Percentiles rank a stretch among this genome's conserved stretches.
Conservation (phyloP, 139 green algal genomes). For the Dunaliella sp. region DNA sequence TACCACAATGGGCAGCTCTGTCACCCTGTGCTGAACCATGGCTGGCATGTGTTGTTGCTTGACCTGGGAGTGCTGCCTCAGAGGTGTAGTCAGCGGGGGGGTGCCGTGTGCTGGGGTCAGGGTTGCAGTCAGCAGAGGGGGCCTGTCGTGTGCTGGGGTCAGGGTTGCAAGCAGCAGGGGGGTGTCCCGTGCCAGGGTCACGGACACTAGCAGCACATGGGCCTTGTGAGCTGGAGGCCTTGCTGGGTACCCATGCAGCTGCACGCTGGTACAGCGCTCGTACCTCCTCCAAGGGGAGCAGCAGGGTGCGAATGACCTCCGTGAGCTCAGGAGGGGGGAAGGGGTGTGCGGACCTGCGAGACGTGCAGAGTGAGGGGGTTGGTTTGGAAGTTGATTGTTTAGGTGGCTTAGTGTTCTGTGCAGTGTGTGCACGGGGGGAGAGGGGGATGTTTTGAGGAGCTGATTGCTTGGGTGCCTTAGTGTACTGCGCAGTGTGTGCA, state of each 20-base stretch:
- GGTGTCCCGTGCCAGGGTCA: neutral
- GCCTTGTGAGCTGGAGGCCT: neutral
- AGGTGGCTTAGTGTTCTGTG: no score
- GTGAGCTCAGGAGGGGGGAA: neutral
- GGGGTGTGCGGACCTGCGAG: no score
- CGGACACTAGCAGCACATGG: neutral
- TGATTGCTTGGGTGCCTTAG: no score
- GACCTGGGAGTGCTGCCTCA: no score
- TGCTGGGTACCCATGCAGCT: slow-evolving; percentile 3
- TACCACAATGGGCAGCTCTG: no score
- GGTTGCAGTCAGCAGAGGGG: neutral
- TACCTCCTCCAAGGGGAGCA: slow-evolving; percentile 18
- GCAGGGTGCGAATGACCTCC: slow-evolving; percentile 14
- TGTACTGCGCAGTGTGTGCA: no score
- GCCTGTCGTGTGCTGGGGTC: no score
- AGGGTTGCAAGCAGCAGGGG: neutral
- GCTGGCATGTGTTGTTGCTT: neutral
- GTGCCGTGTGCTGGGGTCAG: neutral
- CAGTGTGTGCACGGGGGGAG: no score
- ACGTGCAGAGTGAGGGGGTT: neutral
- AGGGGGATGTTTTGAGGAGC: no score
- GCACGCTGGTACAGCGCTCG: neutral
- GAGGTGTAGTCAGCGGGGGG: no score
- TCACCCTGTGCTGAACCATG: no score
- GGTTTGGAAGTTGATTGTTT: neutral